Percentiles rank a stretch among this genome's conserved stretches.
Evolutionary conservation across 129 eudicot genomes (phyloP).

Genomic region (Glebionis coronaria): DNA sequence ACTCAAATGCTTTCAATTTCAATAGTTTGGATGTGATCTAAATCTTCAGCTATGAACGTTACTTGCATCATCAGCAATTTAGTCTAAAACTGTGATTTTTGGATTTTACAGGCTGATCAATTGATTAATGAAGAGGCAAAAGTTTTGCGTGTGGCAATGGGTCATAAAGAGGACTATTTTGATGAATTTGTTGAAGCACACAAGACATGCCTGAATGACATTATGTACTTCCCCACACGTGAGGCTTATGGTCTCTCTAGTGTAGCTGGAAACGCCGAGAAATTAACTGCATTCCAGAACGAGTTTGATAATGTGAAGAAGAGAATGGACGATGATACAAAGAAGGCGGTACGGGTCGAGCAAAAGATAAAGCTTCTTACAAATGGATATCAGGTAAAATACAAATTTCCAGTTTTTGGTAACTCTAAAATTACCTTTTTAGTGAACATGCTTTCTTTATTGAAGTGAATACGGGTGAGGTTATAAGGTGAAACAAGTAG

Average conservation of each 20-base stretch:
- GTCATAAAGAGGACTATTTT: constrained; percentile 68
- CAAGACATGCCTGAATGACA: constrained; percentile 67
- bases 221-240: constrained; percentile 87
- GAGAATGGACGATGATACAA: constrained; percentile 94
- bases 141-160: constrained; percentile 71
- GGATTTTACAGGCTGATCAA: constrained; percentile 59
- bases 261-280: constrained; percentile 88
- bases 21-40: too few species aligned
- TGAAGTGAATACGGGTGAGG: constrained; percentile 1
- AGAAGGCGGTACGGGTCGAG: constrained; percentile 79
- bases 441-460: background rate
- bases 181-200: constrained; percentile 95
- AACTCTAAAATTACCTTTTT: background rate
- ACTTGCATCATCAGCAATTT: background rate
- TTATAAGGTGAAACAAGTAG: too few species aligned
- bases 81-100: background rate
- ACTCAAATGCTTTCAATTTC: background rate
- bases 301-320: constrained; percentile 91
- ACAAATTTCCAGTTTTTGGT: background rate
- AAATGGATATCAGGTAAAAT: constrained; percentile 73
- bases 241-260: constrained; percentile 82
- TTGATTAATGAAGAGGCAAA: constrained; percentile 66
- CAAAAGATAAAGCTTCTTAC: constrained; percentile 84
- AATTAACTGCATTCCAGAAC: constrained; percentile 74
- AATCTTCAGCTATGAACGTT: background rate